These are phyloP conservation scores for Avena sativa DNA, from an alignment of 176 grass and related monocot species.

Conservation along the genomic window DNA sequence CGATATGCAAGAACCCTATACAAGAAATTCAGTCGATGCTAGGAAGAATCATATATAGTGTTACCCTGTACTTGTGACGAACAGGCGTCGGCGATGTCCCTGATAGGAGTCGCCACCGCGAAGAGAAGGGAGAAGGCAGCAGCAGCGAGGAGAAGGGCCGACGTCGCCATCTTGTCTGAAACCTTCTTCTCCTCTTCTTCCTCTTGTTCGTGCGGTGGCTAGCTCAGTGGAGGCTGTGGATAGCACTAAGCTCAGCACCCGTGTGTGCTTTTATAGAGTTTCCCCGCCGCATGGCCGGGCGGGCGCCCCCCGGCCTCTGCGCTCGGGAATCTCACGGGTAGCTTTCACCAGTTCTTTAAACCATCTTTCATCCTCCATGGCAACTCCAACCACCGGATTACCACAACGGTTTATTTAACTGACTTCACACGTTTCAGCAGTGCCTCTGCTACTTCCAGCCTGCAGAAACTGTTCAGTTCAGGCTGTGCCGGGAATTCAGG, in stretches of 20 bases:
- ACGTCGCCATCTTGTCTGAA: constrained; percentile 49
- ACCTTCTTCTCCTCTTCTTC: neutral
- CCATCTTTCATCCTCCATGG: constrained; percentile 30
- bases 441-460: neutral
- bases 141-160: constrained; percentile 31
- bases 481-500: neutral
- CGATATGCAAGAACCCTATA: neutral
- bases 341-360: constrained; percentile 38
- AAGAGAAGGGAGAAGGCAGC: constrained; percentile 61
- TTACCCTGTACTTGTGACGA: constrained; percentile 53
- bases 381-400: constrained; percentile 45
- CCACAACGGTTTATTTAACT: constrained; percentile 11
- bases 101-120: constrained; percentile 51
- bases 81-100: constrained; percentile 57
- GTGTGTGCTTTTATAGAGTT: constrained; percentile 46
- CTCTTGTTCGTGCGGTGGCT: neutral
- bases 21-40: neutral
- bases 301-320: neutral
- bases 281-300: neutral
- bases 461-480: neutral
- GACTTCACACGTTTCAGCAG: neutral
- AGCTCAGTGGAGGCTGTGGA: constrained; percentile 9
- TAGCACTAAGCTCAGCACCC: constrained; percentile 10
- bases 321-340: constrained; percentile 35
- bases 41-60: neutral